Conservation (phyloP, 441 rosid genomes). For the Pelargonium cotyledonis region DNA sequence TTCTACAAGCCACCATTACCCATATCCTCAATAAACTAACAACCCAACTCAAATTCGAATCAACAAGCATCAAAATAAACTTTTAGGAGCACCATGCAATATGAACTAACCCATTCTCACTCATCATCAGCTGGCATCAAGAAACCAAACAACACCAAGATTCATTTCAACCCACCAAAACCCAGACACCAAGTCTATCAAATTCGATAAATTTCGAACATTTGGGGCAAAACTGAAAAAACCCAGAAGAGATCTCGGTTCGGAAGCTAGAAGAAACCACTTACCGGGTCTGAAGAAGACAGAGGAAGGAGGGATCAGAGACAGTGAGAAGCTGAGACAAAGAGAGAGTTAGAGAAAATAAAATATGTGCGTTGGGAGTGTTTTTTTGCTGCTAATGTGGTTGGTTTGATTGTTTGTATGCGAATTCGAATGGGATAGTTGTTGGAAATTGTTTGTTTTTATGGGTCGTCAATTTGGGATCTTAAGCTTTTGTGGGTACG, state of each 20-base stretch:
- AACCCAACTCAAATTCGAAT: neutral
- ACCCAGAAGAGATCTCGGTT: neutral
- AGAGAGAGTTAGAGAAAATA: neutral
- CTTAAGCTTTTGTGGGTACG: neutral
- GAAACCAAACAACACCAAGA: neutral
- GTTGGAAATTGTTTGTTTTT: neutral
- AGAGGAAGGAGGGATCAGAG: neutral
- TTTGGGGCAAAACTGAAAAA: neutral
- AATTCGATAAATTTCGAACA: neutral
- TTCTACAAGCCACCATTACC: too few relatives aligned
- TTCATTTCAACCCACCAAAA: slow-evolving; percentile 1
- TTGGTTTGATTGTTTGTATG: neutral
- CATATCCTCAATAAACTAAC: too few relatives aligned
- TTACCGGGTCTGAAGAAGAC: neutral
- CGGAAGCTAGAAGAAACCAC: neutral
- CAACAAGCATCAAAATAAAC: neutral
- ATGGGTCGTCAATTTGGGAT: neutral
- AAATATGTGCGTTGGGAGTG: neutral
- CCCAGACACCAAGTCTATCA: neutral
- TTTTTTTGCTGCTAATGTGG: neutral
- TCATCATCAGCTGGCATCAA: neutral
- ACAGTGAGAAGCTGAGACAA: neutral
- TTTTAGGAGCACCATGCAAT: neutral
- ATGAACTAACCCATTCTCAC: neutral
- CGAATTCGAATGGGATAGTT: neutral